Base-by-base conservation (phyloP, 257 asterid species). In the Anisodus acutangulus region DNA sequence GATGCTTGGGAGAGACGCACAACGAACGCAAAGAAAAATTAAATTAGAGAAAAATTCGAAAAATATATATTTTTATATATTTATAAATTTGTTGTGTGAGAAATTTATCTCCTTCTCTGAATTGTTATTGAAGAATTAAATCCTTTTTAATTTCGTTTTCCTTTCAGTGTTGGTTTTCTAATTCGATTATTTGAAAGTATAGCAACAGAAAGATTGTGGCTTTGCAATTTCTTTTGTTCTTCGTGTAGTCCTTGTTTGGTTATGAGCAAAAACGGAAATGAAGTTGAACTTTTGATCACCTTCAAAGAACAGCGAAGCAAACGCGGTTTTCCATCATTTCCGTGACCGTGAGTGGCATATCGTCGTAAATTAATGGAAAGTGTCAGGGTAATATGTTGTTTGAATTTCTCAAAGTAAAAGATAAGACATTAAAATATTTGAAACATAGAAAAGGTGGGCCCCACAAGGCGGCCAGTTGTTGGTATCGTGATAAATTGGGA, bases 101-200 rank as follows among this genome's bases (percentile, higher is more conserved):
- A 22, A 78, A 53, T 51, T 76, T 26, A 76, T 51, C 49, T 53
- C 47, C 76, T 51, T 68, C 49, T 78, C 13, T 31, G 81, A 31
- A 78, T 78, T 78, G 81, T 53, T 78, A 78, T 53, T 53, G 81
- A 78, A 78, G 81, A 53, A 76, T 76, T 76, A 76, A 76, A 53
- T 76, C 81, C 64, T 76, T 76, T 51, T 53, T 26, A 26, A 69
- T 51, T 76, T 78, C 45, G 53, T 53, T 51, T 8, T 41, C 0
- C 5, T 2, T 41, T 3, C 47, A 78, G 41, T 78, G 81, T 78
- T 78, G 6, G 13, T 8, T 62, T n/a, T 62, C 68, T 62, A 37
- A n/a, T 62, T 62, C 37, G 13, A 62, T 62, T 19, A 62, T 62
- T 62, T 12, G 3, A 62, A 8, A 41, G 45, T 5, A 3, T 62